Evolutionary conservation across 352 stramenopile genomes (phyloP).

Genomic region (Phytophthora meadii): DNA sequence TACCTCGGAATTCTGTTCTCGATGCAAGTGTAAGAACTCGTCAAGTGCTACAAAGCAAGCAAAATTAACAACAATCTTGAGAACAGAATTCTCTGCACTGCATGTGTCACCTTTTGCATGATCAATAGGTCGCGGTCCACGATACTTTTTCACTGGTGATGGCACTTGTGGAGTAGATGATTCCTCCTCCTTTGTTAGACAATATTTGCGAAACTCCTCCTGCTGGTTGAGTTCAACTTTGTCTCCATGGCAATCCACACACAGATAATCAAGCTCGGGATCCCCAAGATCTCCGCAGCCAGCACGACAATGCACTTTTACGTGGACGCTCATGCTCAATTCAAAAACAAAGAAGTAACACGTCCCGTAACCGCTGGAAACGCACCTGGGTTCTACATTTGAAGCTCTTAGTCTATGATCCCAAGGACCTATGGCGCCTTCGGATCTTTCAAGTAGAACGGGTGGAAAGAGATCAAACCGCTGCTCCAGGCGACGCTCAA

Average conservation of each 20-base stretch:
- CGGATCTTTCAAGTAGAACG: slow-evolving; percentile 77
- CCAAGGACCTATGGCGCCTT: slow-evolving; percentile 26
- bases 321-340: slow-evolving; percentile 51
- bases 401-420: slow-evolving; percentile 7
- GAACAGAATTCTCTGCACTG: neutral
- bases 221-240: slow-evolving; percentile 52
- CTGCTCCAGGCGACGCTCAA: slow-evolving; percentile 81
- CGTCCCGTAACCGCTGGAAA: slow-evolving; percentile 15
- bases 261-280: slow-evolving; percentile 65
- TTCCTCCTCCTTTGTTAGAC: slow-evolving; percentile 18
- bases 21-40: slow-evolving; percentile 47
- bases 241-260: slow-evolving; percentile 71
- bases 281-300: slow-evolving; percentile 70
- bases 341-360: neutral
- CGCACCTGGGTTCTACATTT: slow-evolving; percentile 16
- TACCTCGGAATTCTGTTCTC: slow-evolving; percentile 49
- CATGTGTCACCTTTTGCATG: slow-evolving; percentile 51
- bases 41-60: slow-evolving; percentile 41
- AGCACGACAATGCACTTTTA: slow-evolving; percentile 54
- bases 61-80: neutral
- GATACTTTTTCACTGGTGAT: slow-evolving; percentile 32
- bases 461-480: slow-evolving; percentile 80
- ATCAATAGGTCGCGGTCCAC: slow-evolving; percentile 53
- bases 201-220: slow-evolving; percentile 47
- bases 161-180: neutral